Conservation (phyloP, 306 rosid genomes). For the Gillenia trifoliata region DNA sequence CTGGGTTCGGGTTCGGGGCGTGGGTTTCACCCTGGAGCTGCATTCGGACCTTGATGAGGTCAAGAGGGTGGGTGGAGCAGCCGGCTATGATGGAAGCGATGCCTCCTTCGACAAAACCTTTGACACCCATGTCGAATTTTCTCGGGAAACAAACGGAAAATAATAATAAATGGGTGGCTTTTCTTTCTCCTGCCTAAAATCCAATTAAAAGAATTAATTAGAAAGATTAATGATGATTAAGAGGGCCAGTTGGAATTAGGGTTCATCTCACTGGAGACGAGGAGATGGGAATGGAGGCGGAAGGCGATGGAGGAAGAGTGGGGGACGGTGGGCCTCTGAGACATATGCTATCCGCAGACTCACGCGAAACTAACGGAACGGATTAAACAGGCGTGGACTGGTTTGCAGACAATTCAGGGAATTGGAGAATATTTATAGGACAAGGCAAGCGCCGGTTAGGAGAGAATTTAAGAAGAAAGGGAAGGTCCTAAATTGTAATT, state of each 20-base stretch:
- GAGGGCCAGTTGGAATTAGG: constrained; percentile 52
- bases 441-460: neutral
- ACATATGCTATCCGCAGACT: constrained; percentile 43
- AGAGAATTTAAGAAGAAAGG: neutral
- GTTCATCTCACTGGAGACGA: constrained; percentile 82
- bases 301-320: constrained; percentile 66
- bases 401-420: neutral
- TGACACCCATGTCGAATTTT: constrained; percentile 45
- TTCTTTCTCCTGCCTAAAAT: neutral
- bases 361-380: neutral
- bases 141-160: constrained; percentile 7
- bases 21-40: constrained; percentile 67
- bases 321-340: constrained; percentile 63
- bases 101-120: constrained; percentile 74
- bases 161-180: too few relatives aligned
- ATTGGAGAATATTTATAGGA: constrained; percentile 12
- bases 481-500: neutral
- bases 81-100: constrained; percentile 73
- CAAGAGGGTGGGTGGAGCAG: constrained; percentile 66
- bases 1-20: constrained; percentile 26
- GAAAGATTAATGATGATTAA: neutral
- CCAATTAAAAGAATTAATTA: too few relatives aligned
- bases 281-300: constrained; percentile 79
- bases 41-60: constrained; percentile 77
- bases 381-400: neutral